These are phyloP conservation scores for Calvatia gigantea DNA, from an alignment of 768 basidiomycete species.

Conservation along the genomic window DNA sequence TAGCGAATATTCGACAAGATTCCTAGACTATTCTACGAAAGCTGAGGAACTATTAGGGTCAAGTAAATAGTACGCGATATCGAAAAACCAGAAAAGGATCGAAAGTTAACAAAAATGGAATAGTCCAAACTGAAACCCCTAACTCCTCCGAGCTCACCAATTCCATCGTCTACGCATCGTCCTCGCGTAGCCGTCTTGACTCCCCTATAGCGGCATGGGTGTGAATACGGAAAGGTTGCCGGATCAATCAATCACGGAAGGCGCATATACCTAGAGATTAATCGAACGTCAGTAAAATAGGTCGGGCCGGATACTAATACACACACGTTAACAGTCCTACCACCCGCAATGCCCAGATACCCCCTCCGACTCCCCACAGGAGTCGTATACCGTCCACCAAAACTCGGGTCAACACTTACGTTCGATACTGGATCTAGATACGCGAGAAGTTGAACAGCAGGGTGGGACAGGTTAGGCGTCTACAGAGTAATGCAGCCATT, in stretches of 20 bases:
- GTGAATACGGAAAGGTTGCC: slow-evolving; percentile 45
- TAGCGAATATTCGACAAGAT: too few species aligned
- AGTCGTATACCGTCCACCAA: slow-evolving; percentile 87
- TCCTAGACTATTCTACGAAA: too few species aligned
- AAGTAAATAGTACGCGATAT: too few species aligned
- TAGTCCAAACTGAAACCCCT: too few species aligned
- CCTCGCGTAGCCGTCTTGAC: too few species aligned
- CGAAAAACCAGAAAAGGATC: too few species aligned
- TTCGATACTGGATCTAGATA: slow-evolving; percentile 85
- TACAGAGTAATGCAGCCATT: slow-evolving; percentile 95
- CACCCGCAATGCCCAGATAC: slow-evolving; percentile 89
- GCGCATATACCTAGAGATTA: slow-evolving; percentile 75
- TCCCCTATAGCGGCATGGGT: too few species aligned
- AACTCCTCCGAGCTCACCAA: too few species aligned
- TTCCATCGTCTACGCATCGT: too few species aligned
- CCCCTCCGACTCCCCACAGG: too few species aligned
- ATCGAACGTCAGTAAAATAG: slow-evolving; percentile 8
- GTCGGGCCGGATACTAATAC: background rate
- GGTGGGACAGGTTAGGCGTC: slow-evolving; percentile 92
- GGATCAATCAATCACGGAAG: slow-evolving; percentile 65
- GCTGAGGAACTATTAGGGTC: too few species aligned
- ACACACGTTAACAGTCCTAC: slow-evolving; percentile 80
- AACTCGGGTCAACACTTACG: slow-evolving; percentile 78
- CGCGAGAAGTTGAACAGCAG: slow-evolving; percentile 88
- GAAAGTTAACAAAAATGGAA: too few species aligned